Base-by-base conservation (phyloP, 164 flowering plant species). In the Platanus orientalis region DNA sequence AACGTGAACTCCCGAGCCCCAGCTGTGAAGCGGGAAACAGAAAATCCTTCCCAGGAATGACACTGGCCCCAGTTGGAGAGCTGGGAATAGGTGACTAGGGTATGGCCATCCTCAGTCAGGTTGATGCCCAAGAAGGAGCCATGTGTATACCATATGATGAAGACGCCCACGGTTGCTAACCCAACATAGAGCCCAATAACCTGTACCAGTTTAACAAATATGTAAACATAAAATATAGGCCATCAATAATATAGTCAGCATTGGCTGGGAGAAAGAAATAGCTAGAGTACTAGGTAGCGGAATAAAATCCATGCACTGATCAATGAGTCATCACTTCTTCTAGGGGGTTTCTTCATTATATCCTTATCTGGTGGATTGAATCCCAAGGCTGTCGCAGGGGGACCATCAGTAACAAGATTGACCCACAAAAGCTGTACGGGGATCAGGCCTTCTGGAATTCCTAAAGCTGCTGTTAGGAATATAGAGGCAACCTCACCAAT, bases 361-460 rank as follows among this genome's bases (percentile, higher is more conserved):
- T 92, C 94, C 51, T 66, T 84, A 55, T 92, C 97, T 17, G 96
- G 94, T 49, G 96, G 96, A 76, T 92, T 89, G 73, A 92, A 92
- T 59, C 97, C 97, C 72, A 92, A 47, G 58, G 97, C 97, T 19
- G 96, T 92, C 47, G 97, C 97, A 64, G 97, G 97, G 16, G 96
- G 96, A 48, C 97, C 97, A 76, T 92, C 97, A 16, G 97, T 92
- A 24, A 92, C 97, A 52, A 92, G 84, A 76, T 92, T 92, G 61
- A 92, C 97, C 97, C 97, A 92, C 44, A 92, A 80, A 75, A 92
- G 94, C 80, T 92, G 97, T 57, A 92, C 95, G 29, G 98, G 98
- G 49, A 89, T 89, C 73, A 92, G 60, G 29, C 96, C 95, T 72
- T 89, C 96, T 1, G 98, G 98, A 76, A 92, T 87, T 25, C 94